Conservation (phyloP, 129 eudicot species). For the Saussurea involucrata region DNA sequence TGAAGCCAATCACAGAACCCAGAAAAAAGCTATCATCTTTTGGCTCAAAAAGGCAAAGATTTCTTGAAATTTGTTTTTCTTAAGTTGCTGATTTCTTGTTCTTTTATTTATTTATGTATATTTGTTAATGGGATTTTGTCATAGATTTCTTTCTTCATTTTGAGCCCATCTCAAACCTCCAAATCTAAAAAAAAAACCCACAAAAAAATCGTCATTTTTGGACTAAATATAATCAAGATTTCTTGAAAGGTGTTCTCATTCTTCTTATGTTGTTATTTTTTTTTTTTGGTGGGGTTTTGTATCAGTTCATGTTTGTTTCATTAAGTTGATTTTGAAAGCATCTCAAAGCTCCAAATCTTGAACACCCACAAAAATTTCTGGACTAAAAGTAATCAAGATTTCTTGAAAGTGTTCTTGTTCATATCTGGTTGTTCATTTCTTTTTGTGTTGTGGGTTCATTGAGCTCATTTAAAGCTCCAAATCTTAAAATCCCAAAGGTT, state of each 20-base stretch:
- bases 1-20: conserved; percentile 29
- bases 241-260: conserved; percentile 7
- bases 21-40: conserved; percentile 16
- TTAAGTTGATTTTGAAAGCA: conserved; percentile 14
- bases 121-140: not conserved
- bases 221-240: conserved; percentile 3
- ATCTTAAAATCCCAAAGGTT: conserved; percentile 6
- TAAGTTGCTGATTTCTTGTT: not conserved
- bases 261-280: conserved; percentile 1
- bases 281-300: not conserved
- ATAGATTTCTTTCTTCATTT: not conserved
- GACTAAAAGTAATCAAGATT: conserved; percentile 4
- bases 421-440: not conserved
- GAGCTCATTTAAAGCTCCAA: conserved; percentile 18
- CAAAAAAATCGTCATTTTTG: not conserved
- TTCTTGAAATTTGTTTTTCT: conserved; percentile 23
- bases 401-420: conserved; percentile 10
- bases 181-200: not conserved
- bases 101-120: not conserved
- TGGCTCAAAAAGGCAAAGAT: conserved; percentile 22
- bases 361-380: not conserved
- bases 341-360: conserved; percentile 23
- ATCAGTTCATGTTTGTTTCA: not conserved
- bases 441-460: not conserved
- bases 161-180: conserved; percentile 4